phyloP scores from a whole-genome alignment of 2,329 filamentous ascomycete genomes.

The Fusarium paranaense region DNA sequence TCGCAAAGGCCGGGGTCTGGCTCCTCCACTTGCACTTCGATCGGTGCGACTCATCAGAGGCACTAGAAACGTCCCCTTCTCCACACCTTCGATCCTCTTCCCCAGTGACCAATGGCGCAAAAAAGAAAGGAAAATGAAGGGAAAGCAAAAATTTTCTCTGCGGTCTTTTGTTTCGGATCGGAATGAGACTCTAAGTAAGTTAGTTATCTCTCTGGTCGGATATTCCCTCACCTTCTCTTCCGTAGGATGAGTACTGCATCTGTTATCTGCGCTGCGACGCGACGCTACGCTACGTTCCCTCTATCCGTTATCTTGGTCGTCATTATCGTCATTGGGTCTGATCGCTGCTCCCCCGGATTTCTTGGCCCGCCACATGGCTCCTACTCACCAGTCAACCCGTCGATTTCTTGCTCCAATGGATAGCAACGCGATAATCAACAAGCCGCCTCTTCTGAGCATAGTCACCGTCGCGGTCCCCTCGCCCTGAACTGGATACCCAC shows the following conservation, averaged over 20 bases:
- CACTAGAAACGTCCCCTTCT: constrained; percentile 22
- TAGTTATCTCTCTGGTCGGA: background rate
- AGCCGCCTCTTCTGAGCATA: constrained; percentile 11
- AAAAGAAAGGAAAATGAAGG: constrained; percentile 27
- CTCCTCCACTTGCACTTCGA: constrained; percentile 3
- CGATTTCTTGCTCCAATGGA: constrained; percentile 4
- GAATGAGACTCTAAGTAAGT: background rate
- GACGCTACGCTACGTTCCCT: background rate
- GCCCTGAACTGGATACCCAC: constrained; percentile 15
- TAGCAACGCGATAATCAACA: background rate
- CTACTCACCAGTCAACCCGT: constrained; percentile 1
- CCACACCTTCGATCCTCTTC: constrained; percentile 30
- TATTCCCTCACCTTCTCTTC: background rate
- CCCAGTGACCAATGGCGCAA: constrained; percentile 25
- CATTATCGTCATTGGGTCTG: constrained; percentile 10
- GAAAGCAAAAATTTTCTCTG: constrained; percentile 23
- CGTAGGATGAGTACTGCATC: background rate
- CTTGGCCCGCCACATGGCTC: constrained; percentile 17
- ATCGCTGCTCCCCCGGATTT: constrained; percentile 26
- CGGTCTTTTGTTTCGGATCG: constrained; percentile 15
- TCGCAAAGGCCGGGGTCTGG: background rate
- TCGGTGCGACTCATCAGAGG: constrained; percentile 19
- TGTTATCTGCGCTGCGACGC: background rate
- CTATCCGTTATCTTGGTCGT: background rate
- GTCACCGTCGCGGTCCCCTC: constrained; percentile 2